Base-by-base conservation (phyloP, 495 filamentous ascomycete species). In the Apodospora peruviana region DNA sequence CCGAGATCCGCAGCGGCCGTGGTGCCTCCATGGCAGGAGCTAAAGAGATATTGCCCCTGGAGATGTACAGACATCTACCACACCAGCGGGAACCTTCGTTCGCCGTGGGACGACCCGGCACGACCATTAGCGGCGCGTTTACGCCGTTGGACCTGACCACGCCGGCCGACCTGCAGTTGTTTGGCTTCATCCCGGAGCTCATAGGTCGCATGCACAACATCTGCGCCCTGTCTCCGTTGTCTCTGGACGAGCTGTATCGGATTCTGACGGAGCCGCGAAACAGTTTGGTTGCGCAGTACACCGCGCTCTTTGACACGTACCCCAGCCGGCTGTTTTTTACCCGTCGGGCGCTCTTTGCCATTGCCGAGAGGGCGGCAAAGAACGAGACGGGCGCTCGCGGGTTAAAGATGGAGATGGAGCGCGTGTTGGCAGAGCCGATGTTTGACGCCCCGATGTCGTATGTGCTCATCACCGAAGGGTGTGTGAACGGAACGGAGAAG, bases 121-220 rank as follows among this genome's bases (percentile, higher is more conserved):
- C 40, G 40, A 22, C 29, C 48, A 11, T 23, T 60, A 55, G 32
- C 43, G 22, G 50, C 58, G 37, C 51, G 20, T 86, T 88, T 59
- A 94, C 91, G 34, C 82, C 88, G 16, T 75, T 96, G 2, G 88
- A 95, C 52, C 80, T 95, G 3, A 75, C 89, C 29, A 84, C 83
- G 18, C 88, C 90, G 1, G 75, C 81, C 1, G 93, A 98, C 59
- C 73, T 98, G 3, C 90, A 96, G 66, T 81, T 76, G 32, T 98
- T 87, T 62, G 94, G 94, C 25, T 86, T 98, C 47, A 96, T 98
- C 49, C 93, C 93, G 8, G 93, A 98, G 67, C 77, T 97, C n/a
- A 78, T 80, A 43, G 94, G 93, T 24, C 83, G 93, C 17, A 83
- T 98, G 49, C 91, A 93, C 16, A 85, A 95, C 48, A 83, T 86